Conservation (phyloP, 2,329 filamentous ascomycete species). For the Shiraia bambusicola region DNA sequence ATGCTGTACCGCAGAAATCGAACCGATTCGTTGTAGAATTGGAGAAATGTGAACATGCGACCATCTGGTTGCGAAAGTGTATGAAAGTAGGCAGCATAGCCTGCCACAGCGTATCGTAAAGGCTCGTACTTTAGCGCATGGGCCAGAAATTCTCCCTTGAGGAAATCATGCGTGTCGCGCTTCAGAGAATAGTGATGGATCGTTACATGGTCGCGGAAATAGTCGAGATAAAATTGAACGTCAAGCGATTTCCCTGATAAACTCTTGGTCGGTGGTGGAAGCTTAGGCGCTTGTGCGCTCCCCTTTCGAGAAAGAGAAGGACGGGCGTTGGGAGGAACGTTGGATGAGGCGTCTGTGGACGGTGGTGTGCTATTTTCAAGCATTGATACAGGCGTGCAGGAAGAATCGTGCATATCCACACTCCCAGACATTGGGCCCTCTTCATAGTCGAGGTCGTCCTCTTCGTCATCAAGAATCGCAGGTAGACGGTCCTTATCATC, state of each 20-base stretch:
- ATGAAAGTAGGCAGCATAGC: constrained; percentile 85
- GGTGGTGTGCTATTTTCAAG: constrained; percentile 55
- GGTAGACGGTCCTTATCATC: constrained; percentile 46
- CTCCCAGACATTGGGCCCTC: constrained; percentile 16
- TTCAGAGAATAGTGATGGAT: constrained; percentile 81
- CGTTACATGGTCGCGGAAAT: constrained; percentile 75
- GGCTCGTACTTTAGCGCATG: constrained; percentile 76
- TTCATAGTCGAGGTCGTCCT: constrained; percentile 42
- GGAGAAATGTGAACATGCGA: constrained; percentile 77
- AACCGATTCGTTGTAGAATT: constrained; percentile 89
- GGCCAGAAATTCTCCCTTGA: constrained; percentile 69
- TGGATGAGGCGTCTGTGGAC: constrained; percentile 51
- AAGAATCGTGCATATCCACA: constrained; percentile 37
- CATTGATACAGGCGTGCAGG: constrained; percentile 44
- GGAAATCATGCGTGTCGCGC: constrained; percentile 70
- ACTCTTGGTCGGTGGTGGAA: constrained; percentile 13
- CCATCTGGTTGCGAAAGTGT: constrained; percentile 70
- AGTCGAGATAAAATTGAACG: constrained; percentile 74
- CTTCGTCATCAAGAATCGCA: constrained; percentile 50
- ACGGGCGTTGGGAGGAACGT: constrained; percentile 25
- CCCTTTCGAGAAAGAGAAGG: constrained; percentile 37
- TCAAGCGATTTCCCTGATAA: constrained; percentile 58
- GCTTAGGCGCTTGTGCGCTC: constrained; percentile 32
- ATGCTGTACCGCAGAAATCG: constrained; percentile 72
- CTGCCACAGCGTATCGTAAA: constrained; percentile 81